These are phyloP conservation scores for Exophiala sp. DNA, from an alignment of 2,329 filamentous ascomycete species.

Conservation along the genomic window DNA sequence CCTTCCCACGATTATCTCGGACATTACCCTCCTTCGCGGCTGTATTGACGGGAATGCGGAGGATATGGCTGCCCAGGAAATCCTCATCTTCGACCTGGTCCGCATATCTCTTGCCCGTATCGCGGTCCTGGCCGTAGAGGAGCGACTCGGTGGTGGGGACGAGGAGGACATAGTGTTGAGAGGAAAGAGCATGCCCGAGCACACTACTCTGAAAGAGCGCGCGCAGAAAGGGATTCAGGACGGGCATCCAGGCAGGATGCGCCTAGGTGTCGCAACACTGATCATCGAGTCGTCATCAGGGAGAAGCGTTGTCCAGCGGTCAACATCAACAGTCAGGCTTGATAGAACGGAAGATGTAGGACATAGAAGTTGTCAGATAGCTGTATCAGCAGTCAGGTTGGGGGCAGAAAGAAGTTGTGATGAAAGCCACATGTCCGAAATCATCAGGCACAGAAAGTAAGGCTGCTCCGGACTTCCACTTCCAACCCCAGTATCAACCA, in stretches of 20 bases:
- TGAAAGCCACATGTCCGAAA: too few species aligned
- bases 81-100: conserved; percentile 88
- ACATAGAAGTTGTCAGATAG: too few species aligned
- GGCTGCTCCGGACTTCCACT: too few species aligned
- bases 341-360: too few species aligned
- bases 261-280: conserved; percentile 19
- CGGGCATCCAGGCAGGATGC: conserved; percentile 72
- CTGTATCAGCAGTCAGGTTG: too few species aligned
- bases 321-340: too few species aligned
- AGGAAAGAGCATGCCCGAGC: conserved; percentile 82
- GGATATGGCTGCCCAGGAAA: conserved; percentile 92
- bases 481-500: too few species aligned
- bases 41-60: conserved; percentile 67
- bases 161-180: conserved; percentile 88
- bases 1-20: conserved; percentile 85
- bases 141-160: conserved; percentile 92
- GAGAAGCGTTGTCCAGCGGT: not conserved
- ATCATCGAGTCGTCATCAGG: conserved; percentile 23
- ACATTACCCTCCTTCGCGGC: conserved; percentile 61
- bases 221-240: conserved; percentile 96
- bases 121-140: conserved; percentile 80
- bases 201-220: conserved; percentile 98
- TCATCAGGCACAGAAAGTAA: too few species aligned
- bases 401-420: too few species aligned
- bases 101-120: conserved; percentile 70